Evolutionary conservation across 345 rosid species (phyloP).

Genomic region (Boechera stricta): DNA sequence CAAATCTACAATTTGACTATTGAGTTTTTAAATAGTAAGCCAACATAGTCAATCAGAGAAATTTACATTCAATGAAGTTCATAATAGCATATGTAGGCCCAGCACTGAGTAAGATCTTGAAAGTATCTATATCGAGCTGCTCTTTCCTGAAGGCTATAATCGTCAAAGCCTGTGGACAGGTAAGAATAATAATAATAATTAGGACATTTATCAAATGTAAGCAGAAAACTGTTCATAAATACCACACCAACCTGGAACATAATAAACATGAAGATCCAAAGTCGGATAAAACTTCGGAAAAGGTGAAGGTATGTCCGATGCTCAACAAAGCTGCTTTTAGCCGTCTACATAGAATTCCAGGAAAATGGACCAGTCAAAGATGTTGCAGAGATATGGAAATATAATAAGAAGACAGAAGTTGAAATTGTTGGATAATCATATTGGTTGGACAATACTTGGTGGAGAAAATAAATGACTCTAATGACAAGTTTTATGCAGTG

Average conservation of each 20-base stretch:
- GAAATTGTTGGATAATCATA: not conserved
- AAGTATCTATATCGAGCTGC: slow-evolving; percentile 60
- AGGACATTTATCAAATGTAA: slow-evolving; percentile 14
- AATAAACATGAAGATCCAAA: slow-evolving; percentile 91
- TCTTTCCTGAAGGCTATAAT: slow-evolving; percentile 84
- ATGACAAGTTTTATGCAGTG: slow-evolving; percentile 21
- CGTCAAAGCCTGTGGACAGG: slow-evolving; percentile 67
- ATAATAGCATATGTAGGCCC: slow-evolving; percentile 90
- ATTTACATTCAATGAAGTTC: slow-evolving; percentile 86
- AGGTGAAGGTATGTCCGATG: slow-evolving; percentile 97
- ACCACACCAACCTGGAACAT: slow-evolving; percentile 84
- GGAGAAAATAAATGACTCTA: slow-evolving; percentile 20
- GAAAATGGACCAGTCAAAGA: slow-evolving; percentile 28
- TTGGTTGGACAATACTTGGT: not conserved
- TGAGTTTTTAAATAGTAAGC: slow-evolving; percentile 13
- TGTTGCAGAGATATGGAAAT: slow-evolving; percentile 27
- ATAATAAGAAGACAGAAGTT: slow-evolving; percentile 29
- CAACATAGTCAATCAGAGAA: slow-evolving; percentile 28
- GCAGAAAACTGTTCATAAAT: slow-evolving; percentile 33
- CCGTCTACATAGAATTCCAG: slow-evolving; percentile 60
- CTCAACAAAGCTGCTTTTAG: slow-evolving; percentile 95
- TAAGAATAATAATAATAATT: slow-evolving; percentile 12
- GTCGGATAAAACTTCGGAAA: slow-evolving; percentile 90
- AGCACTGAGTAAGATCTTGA: slow-evolving; percentile 77
- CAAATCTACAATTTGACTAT: slow-evolving; percentile 28